Base-by-base conservation (phyloP, 73 alveolate species). In the Symbiodinium pilosum region DNA sequence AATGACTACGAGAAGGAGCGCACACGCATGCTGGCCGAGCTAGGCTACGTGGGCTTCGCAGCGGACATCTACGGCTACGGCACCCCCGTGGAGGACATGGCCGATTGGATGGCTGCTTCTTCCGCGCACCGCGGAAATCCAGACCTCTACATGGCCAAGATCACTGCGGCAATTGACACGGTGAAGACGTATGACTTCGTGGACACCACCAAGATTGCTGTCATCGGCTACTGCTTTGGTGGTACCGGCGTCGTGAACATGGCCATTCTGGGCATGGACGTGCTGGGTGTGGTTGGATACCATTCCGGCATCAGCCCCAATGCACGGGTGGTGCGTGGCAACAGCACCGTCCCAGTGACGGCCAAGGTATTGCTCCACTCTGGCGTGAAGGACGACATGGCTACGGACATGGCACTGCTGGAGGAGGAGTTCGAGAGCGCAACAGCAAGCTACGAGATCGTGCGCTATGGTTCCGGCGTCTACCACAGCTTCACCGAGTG, bases 41-140 rank as follows among this genome's bases (percentile, higher is more conserved):
- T 89, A 87, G 95, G 95, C 95, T 89, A 89, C 36, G 86, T 89
- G 32, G 95, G 87, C 36, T 89, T 89, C 32, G 87, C 87, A 0
- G 95, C 87, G 8, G 95, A 89, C 87, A 89, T 89, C 95, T 89
- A 89, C 47, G 95, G 95, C 75, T 40, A 39, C 24, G 95, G 87
- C 34, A 64, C 87, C 6, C 87, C 87, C 9, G 73, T 30, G 4
- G 87, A 89, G 95, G 52, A 69, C 86, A 59, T 89, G 95, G 16
- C 71, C 32, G 87, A 89, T 14, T 89, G 95, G 95, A 54, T 32
- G 32, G 87, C 87, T 4, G 95, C 95, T 9, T 71, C 95, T 39
- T 54, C 71, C 38, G 69, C 73, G 5, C 95, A 89, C 24, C 56
- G 84, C 30, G 94, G 94, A 34, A 86, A 51, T 32, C 84, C 94